A percentile compares a stretch with the other conserved stretches of the same genome.
Evolutionary conservation across 345 rosid species (phyloP).

Genomic region (Streptanthus diversifolius): DNA sequence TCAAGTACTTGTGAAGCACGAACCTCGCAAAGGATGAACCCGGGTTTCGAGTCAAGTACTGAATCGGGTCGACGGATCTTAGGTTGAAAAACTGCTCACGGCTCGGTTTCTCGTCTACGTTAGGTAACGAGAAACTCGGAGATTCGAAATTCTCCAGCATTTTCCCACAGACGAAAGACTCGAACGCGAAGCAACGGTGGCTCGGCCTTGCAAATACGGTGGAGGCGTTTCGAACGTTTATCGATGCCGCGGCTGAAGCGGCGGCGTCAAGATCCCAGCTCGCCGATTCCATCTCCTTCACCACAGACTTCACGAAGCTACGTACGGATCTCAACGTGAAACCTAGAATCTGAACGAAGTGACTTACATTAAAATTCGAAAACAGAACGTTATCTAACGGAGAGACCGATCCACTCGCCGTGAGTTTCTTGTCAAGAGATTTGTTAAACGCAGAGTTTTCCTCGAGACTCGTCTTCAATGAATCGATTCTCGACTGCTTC

Average conservation of each 20-base stretch:
- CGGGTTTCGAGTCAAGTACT: slow-evolving; percentile 53
- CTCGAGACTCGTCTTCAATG: slow-evolving; percentile 38
- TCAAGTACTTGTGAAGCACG: slow-evolving; percentile 56
- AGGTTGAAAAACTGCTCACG: slow-evolving; percentile 42
- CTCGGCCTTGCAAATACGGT: slow-evolving; percentile 41
- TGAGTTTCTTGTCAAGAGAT: slow-evolving; percentile 59
- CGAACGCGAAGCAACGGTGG: slow-evolving; percentile 60
- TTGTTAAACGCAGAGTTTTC: slow-evolving; percentile 42
- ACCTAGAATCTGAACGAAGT: slow-evolving; percentile 56
- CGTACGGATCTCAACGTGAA: slow-evolving; percentile 54
- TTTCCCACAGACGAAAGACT: slow-evolving; percentile 64
- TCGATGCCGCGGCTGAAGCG: slow-evolving; percentile 51
- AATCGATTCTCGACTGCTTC: slow-evolving; percentile 43
- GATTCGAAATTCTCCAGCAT: slow-evolving; percentile 65
- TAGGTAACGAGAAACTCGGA: slow-evolving; percentile 35
- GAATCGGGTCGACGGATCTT: slow-evolving; percentile 44
- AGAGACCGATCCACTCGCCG: slow-evolving; percentile 58
- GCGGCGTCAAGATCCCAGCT: slow-evolving; percentile 84
- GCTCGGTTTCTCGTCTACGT: slow-evolving; percentile 7
- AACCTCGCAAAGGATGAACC: slow-evolving; percentile 52
- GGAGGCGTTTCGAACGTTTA: background rate
- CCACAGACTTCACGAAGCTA: slow-evolving; percentile 61
- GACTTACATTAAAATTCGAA: slow-evolving; percentile 39
- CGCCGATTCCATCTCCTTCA: slow-evolving; percentile 75
- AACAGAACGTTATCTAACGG: slow-evolving; percentile 48